Conservation (phyloP, 345 rosid genomes). For the Crucihimalaya himalaica region DNA sequence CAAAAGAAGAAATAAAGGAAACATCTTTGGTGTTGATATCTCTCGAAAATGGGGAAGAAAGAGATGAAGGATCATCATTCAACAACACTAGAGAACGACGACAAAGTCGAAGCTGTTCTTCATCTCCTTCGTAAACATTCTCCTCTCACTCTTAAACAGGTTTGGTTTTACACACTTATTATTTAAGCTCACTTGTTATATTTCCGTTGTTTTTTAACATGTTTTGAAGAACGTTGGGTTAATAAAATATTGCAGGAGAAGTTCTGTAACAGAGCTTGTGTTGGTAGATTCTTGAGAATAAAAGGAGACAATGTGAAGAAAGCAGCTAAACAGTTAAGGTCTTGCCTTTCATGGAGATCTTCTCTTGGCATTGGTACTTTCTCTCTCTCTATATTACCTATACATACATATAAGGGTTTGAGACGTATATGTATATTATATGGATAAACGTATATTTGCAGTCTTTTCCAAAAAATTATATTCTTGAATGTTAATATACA, state of each 20-base stretch:
- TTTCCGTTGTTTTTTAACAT: neutral
- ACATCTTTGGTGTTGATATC: neutral
- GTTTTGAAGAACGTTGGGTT: neutral
- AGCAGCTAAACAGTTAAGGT: constrained; percentile 71
- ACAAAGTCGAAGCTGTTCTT: constrained; percentile 73
- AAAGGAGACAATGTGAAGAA: constrained; percentile 86
- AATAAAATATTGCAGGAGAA: constrained; percentile 31
- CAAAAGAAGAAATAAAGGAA: neutral
- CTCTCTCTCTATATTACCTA: constrained; percentile 4
- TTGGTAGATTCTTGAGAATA: constrained; percentile 71
- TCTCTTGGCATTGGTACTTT: constrained; percentile 67
- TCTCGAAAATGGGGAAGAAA: constrained; percentile 71
- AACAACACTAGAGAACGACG: constrained; percentile 10
- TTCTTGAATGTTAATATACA: neutral
- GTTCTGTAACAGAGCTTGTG: constrained; percentile 80
- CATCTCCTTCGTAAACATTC: constrained; percentile 73
- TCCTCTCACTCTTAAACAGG: constrained; percentile 90
- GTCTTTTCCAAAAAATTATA: neutral
- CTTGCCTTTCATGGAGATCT: constrained; percentile 95
- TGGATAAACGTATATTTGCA: neutral
- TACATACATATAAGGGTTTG: neutral
- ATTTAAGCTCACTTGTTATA: neutral
- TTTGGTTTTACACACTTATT: neutral
- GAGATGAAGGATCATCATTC: constrained; percentile 40
- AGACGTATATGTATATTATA: neutral